Percentiles rank a stretch among this genome's conserved stretches.
These are phyloP conservation scores for Daldinia sp. DNA, from an alignment of 2,329 filamentous ascomycete genomes.

Conservation along the genomic window DNA sequence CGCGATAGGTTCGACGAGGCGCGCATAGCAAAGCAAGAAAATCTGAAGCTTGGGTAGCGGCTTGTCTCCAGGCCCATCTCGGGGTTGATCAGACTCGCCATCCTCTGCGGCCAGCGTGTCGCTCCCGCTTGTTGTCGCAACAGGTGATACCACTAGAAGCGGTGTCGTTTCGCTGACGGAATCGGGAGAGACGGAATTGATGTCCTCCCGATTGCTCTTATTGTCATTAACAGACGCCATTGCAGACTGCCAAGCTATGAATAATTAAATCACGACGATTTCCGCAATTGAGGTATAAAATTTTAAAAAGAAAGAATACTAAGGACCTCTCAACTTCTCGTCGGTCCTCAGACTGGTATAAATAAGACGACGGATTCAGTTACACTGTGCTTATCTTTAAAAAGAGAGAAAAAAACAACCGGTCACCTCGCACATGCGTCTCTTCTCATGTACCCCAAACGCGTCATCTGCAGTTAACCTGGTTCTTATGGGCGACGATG, in stretches of 20 bases:
- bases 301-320: too few species aligned
- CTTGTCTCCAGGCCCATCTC: constrained; percentile 55
- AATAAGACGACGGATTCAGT: neutral
- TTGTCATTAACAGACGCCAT: constrained; percentile 22
- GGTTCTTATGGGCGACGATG: neutral
- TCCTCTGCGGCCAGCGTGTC: constrained; percentile 12
- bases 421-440: neutral
- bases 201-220: constrained; percentile 8
- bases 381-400: neutral
- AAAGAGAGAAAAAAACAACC: neutral
- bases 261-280: neutral
- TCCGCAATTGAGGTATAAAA: neutral
- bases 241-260: neutral
- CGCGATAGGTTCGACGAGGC: constrained; percentile 80
- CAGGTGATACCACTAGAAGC: constrained; percentile 29
- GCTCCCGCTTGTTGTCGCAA: constrained; percentile 22
- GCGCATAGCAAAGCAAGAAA: constrained; percentile 77
- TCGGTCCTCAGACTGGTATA: neutral
- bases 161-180: constrained; percentile 31
- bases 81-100: constrained; percentile 24
- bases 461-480: neutral
- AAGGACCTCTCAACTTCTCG: neutral
- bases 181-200: constrained; percentile 2
- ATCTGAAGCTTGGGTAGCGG: constrained; percentile 75
- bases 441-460: neutral